Evolutionary conservation across 2,329 filamentous ascomycete genomes (phyloP), one percentile per base, ranked within the genome.

Genomic region (Talaromyces albobiverticillius): DNA sequence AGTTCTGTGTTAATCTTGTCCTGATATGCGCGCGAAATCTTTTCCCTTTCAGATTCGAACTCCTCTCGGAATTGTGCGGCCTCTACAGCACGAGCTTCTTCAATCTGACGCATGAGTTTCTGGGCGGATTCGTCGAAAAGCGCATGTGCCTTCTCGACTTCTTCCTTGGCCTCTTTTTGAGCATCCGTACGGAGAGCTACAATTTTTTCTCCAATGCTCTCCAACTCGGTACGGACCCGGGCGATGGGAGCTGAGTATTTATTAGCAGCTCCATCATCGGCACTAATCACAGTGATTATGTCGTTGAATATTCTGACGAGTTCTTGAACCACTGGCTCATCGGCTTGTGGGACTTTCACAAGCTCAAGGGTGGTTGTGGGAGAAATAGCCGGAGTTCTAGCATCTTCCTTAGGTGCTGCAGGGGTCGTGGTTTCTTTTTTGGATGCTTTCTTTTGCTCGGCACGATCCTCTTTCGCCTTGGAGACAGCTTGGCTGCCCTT

Each of bases 271-370:
- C 87, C 84, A 16, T 52, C 50, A 69, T 96, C 93, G 55, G 89
- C 88, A 71, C 96, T 96, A 69, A 96, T 86, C 45, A 95, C 90
- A 8, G 89, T 86, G 67, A 99, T 96, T 64, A 99, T 87, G 71
- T 95, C 90, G 75, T 99, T 99, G 64, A 99, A 82, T 76, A 96
- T 93, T 76, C 90, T 93, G 56, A 95, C 90, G 5, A 99, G 80
- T 65, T 97, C 90, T 73, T 96, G 91, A 20, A 97, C 89, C 32
- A 96, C 82, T 25, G 90, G 89, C 69, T 97, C 93, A 56, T 86
- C 84, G 51, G 88, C 90, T 64, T 90, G 83, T 51, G 83, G 80
- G 22, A 95, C 82, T 48, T 82, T 82, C 55, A 96, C 77, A 57
- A 91, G 84, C 67, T 96, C 89, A 62, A 97, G 90, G 14, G 84